Evolutionary conservation across 306 rosid genomes (phyloP).

Genomic region (Benincasa hispida): DNA sequence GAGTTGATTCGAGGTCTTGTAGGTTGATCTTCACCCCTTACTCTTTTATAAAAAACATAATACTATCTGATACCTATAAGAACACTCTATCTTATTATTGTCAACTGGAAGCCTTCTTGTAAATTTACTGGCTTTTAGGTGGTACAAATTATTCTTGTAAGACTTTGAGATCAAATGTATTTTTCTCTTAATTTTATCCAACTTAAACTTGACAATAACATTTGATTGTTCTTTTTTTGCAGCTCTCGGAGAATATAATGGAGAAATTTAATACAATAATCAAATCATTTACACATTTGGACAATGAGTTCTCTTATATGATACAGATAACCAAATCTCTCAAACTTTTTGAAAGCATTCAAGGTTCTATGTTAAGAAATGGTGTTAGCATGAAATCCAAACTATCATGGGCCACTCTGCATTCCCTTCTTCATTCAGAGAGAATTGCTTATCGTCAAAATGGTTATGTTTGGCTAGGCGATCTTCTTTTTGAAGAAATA

Average conservation of each 20-base stretch:
- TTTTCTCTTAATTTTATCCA: neutral
- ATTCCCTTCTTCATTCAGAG: slow-evolving; percentile 94
- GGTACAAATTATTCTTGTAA: neutral
- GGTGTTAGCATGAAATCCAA: slow-evolving; percentile 56
- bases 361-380: slow-evolving; percentile 39
- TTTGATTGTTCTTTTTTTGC: slow-evolving; percentile 27
- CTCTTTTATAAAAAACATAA: neutral
- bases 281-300: slow-evolving; percentile 80
- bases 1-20: neutral
- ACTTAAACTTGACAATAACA: slow-evolving; percentile 1
- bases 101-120: neutral
- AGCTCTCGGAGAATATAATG: slow-evolving; percentile 67
- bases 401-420: slow-evolving; percentile 78
- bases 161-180: neutral
- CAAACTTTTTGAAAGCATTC: slow-evolving; percentile 60
- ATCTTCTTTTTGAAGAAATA: slow-evolving; percentile 87
- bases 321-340: slow-evolving; percentile 69
- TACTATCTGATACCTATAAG: neutral
- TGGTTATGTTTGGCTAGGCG: slow-evolving; percentile 89
- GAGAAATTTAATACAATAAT: slow-evolving; percentile 74
- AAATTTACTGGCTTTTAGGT: neutral
- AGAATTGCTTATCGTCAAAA: slow-evolving; percentile 72
- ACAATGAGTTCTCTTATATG: slow-evolving; percentile 74
- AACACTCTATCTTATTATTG: neutral
- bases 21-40: neutral